Evolutionary conservation across 129 eudicot species (phyloP), one percentile per base, ranked within the genome.

Genomic region (Erigeron canadensis): DNA sequence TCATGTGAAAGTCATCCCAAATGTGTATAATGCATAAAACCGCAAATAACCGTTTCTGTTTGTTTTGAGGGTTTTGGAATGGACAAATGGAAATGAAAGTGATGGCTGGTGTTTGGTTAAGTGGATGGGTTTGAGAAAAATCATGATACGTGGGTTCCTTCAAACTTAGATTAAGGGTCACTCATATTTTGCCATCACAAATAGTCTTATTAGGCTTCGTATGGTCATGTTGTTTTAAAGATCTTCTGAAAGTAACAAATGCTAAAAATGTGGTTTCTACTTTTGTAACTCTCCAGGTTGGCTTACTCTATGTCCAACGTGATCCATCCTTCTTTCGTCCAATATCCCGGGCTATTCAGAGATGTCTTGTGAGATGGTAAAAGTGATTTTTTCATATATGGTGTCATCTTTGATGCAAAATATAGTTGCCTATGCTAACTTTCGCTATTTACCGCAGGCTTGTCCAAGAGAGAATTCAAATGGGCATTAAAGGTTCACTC

Each of bases 331-430:
- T 85, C 66, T 63, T 87, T 82, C 99, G 97, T 53, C 99, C 99
- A 15, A 62, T 84, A 71, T 84, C 90, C 21, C 90, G 86, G 51
- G 99, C 96, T 45, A 84, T 94, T 70, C 81, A 87, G 71, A 94
- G 96, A 86, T 94, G 99, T 79, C 93, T 90, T 54, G 97, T 87
- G 75, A 87, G 97, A 89, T 94, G 98, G 98, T 94, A 81, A 63
- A 17, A 55, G 16, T 16, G 40, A 81, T 79, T 40, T 59, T 17
- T 53, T 39, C 39, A 8, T 65, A 53, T 56, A 17, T 65, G 9
- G 10, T 48, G 53, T 63, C 47, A 34, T 23, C 63, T 64, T 46
- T 23, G 15, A 58, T 39, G 46, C 38, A 56, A 39, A 42, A 69
- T 64, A 60, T 40, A 66, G 17, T 8, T 28, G 42, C 59, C 47